Percentiles rank a stretch among this genome's conserved stretches.
phyloP scores from a whole-genome alignment of 73 alveolate species.

The Paramecium biaurelia region DNA sequence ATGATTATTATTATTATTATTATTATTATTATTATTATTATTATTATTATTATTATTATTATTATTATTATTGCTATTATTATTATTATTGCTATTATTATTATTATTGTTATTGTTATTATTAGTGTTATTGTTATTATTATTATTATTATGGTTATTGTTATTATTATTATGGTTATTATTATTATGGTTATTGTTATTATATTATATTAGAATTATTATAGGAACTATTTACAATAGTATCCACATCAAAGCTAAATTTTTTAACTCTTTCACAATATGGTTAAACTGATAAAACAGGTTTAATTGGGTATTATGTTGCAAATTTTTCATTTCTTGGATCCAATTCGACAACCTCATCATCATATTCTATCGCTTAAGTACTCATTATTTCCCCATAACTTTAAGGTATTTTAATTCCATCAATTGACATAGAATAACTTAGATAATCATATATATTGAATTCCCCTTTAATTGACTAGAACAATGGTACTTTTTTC shows the following conservation, averaged over 20 bases:
- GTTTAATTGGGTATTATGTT: neutral
- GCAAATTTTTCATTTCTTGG: neutral
- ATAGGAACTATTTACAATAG: neutral
- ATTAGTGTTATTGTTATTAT: neutral
- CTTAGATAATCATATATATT: slow-evolving; percentile 51
- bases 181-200: neutral
- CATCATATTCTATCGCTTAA: neutral
- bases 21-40: neutral
- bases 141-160: neutral
- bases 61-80: neutral
- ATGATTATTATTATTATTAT: neutral
- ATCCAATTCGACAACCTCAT: slow-evolving; percentile 13
- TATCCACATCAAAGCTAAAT: neutral
- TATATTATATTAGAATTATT: neutral
- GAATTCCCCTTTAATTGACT: slow-evolving; percentile 9
- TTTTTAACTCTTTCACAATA: neutral
- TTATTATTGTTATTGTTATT: neutral
- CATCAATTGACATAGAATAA: slow-evolving; percentile 42
- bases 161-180: neutral
- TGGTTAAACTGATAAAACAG: neutral
- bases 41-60: neutral
- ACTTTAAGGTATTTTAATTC: slow-evolving; percentile 53
- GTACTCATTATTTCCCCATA: slow-evolving; percentile 55
- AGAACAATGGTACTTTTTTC: slow-evolving; percentile 43
- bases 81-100: neutral